Conservation (phyloP, 345 rosid species). For the Crucihimalaya himalaica region DNA sequence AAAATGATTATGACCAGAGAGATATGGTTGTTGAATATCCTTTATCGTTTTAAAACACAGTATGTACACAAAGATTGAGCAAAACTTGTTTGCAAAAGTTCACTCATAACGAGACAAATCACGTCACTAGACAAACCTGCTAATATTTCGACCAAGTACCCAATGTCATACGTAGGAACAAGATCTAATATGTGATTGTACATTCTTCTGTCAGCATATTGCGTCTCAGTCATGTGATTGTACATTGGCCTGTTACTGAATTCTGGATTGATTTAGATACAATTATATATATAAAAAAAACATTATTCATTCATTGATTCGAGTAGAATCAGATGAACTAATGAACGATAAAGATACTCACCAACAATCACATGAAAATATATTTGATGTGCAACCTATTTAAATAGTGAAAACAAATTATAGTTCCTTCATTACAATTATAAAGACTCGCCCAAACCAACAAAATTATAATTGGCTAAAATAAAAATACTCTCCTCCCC, state of each 20-base stretch:
- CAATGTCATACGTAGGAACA: not conserved
- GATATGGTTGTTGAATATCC: not conserved
- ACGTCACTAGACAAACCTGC: not conserved
- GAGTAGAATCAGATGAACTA: not conserved
- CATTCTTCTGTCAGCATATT: not conserved
- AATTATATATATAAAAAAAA: too few species aligned
- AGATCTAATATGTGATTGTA: not conserved
- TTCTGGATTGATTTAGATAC: not conserved
- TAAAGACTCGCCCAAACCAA: slow-evolving; percentile 24
- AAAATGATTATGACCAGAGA: not conserved
- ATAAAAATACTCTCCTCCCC: slow-evolving; percentile 30
- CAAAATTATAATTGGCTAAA: slow-evolving; percentile 17
- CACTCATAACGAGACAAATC: not conserved
- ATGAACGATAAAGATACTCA: not conserved
- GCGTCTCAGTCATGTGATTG: not conserved
- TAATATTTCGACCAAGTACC: not conserved
- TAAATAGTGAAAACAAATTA: slow-evolving; percentile 25
- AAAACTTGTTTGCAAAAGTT: not conserved
- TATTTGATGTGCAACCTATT: slow-evolving; percentile 24
- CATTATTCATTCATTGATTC: not conserved
- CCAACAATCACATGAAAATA: slow-evolving; percentile 1
- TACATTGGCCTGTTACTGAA: not conserved
- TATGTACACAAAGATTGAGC: not conserved
- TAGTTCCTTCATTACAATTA: slow-evolving; percentile 34
- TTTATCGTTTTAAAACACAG: not conserved